These are phyloP conservation scores for Geotrichum macrosporum DNA, from an alignment of 1,139 yeast genomes.

Conservation along the genomic window DNA sequence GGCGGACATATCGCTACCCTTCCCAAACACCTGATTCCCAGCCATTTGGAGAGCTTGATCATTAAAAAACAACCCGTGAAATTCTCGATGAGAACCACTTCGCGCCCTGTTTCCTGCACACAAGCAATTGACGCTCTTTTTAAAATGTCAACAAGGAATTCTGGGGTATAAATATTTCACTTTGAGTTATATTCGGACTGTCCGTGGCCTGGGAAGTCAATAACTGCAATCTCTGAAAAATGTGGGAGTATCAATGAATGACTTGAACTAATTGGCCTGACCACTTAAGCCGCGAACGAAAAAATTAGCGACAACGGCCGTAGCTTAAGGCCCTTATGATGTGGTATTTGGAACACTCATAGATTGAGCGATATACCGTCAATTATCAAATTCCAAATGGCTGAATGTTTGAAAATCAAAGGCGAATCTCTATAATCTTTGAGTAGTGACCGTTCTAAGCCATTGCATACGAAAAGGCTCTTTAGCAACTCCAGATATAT, in stretches of 20 bases:
- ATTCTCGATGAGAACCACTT: conserved; percentile 62
- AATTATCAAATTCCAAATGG: conserved; percentile 15
- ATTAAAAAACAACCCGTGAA: conserved; percentile 69
- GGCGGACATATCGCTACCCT: conserved; percentile 49
- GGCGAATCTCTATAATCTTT: conserved; percentile 25
- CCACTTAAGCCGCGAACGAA: conserved; percentile 76
- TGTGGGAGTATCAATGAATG: conserved; percentile 61
- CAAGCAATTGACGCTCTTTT: conserved; percentile 28
- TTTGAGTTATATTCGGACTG: conserved; percentile 36
- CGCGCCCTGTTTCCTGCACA: conserved; percentile 33
- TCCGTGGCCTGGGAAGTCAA: conserved; percentile 79
- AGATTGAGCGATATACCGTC: conserved; percentile 23
- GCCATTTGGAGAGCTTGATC: conserved; percentile 45
- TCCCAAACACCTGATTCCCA: conserved; percentile 39
- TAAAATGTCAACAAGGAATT: conserved; percentile 47
- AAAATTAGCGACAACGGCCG: conserved; percentile 52
- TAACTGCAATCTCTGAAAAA: conserved; percentile 57
- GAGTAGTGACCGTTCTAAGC: conserved; percentile 29
- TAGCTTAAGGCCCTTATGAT: conserved; percentile 33
- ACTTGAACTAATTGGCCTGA: conserved; percentile 68
- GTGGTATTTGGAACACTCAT: conserved; percentile 35
- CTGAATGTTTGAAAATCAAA: conserved; percentile 21
- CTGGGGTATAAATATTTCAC: conserved; percentile 46
- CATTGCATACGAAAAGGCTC: conserved; percentile 30
- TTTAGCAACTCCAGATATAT: conserved; percentile 22